Evolutionary conservation across 768 basidiomycete species (phyloP).

Genomic region (Guyanaporus albipodus): DNA sequence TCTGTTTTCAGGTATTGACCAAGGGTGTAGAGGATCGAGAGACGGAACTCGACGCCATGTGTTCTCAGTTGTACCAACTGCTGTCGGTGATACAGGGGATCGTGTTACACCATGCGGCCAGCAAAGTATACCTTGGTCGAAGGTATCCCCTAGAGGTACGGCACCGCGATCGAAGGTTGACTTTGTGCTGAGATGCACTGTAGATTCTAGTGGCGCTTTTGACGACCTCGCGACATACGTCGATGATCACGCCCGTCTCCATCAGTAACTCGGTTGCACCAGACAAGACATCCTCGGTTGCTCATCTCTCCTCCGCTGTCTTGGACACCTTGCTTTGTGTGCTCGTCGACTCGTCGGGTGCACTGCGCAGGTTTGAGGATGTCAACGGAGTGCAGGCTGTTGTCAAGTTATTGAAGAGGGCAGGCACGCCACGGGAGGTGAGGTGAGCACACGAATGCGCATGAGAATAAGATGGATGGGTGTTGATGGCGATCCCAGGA

Average conservation of each 20-base stretch:
- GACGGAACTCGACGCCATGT: slow-evolving; percentile 45
- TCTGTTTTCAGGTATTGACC: slow-evolving; percentile 2
- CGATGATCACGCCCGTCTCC: slow-evolving; percentile 26
- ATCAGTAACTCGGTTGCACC: slow-evolving; percentile 12
- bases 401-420: slow-evolving; percentile 84
- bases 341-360: slow-evolving; percentile 78
- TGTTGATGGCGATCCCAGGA: slow-evolving; percentile 43
- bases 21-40: slow-evolving; percentile 38
- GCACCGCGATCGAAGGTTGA: neutral
- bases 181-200: slow-evolving; percentile 3
- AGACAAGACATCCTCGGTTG: slow-evolving; percentile 16
- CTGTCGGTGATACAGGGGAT: slow-evolving; percentile 77
- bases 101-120: slow-evolving; percentile 60
- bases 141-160: slow-evolving; percentile 63
- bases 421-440: slow-evolving; percentile 82
- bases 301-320: slow-evolving; percentile 64
- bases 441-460: slow-evolving; percentile 74
- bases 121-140: slow-evolving; percentile 68
- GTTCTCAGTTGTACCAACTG: slow-evolving; percentile 51
- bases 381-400: slow-evolving; percentile 73
- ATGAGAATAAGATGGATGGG: slow-evolving; percentile 13
- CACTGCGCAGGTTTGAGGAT: slow-evolving; percentile 76
- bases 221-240: slow-evolving; percentile 62
- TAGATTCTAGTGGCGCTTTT: slow-evolving; percentile 74
- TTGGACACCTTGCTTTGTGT: slow-evolving; percentile 85